A percentile compares a stretch with the other conserved stretches of the same genome.
These are phyloP conservation scores for Vanderwaltozyma verrucispora DNA, from an alignment of 805 yeast species.

Conservation along the genomic window DNA sequence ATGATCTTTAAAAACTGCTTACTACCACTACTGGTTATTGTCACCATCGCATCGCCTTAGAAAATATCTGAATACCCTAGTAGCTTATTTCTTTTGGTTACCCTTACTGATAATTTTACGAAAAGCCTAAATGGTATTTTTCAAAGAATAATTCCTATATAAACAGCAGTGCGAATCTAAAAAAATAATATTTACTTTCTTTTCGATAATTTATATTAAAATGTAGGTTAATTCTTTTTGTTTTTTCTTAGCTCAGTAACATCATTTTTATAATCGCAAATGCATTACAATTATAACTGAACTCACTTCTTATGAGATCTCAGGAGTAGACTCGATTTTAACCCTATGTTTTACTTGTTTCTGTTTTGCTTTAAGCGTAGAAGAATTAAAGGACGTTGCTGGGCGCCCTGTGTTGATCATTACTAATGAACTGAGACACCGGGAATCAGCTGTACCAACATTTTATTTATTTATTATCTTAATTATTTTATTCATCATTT, in stretches of 20 bases:
- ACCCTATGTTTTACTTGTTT: constrained; percentile 9
- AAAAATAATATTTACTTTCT: too few species aligned
- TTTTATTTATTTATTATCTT: constrained; percentile 1
- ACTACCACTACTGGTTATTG: too few species aligned
- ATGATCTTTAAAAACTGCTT: too few species aligned
- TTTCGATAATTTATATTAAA: too few species aligned
- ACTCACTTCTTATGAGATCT: constrained; percentile 6
- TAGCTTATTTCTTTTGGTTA: not conserved
- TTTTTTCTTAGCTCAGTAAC: constrained; percentile 12
- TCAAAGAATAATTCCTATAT: not conserved
- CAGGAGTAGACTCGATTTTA: constrained; percentile 8
- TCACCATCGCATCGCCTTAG: too few species aligned
- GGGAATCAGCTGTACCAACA: constrained; percentile 36
- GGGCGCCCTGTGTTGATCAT: constrained; percentile 33
- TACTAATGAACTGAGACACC: constrained; percentile 20
- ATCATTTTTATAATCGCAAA: constrained; percentile 21
- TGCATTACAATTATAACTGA: constrained; percentile 8
- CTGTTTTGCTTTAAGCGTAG: constrained; percentile 22
- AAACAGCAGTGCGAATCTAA: not conserved
- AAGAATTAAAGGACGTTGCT: constrained; percentile 28
- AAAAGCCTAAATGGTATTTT: too few species aligned
- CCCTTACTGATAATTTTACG: too few species aligned
- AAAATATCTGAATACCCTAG: too few species aligned
- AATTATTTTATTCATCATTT: not conserved
- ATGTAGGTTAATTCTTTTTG: not conserved